Evolutionary conservation across 2,329 filamentous ascomycete species (phyloP), one percentile per base, ranked within the genome.

Genomic region (Cephalotrichum gorgonifer): DNA sequence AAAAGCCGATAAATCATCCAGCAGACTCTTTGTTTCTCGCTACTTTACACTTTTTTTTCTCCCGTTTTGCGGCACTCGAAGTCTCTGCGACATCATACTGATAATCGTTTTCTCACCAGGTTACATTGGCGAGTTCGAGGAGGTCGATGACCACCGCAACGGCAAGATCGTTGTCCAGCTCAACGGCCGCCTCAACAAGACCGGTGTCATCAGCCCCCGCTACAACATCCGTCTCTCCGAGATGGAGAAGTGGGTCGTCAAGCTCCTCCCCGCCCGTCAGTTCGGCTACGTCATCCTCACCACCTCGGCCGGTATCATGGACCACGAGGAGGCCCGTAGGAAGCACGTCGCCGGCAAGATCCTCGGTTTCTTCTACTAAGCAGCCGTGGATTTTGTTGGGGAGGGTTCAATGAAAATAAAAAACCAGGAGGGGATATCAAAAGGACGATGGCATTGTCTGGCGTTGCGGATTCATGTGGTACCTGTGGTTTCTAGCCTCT

Each of bases 131-230:
- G 91, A 97, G 77, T 98, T 97, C 73, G 93, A 98, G 81, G 89
- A 97, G 77, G 86, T 98, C 61, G 93, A 98, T 64, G 90, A 98
- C 79, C 93, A 98, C 85, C 89, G 93, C 72, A 93, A 90, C 67
- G 93, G 93, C 82, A 98, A 98, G 86, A 95, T 98, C 58, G 89
- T 98, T 64, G 93, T 98, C 67, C 93, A 98, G 83, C 86, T 98
- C 60, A 98, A 95, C 78, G 93, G 93, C 74, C 93, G 89, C 62
- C 82, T 96, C 73, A 96, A 96, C 87, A 96, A 97, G 85, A 88
- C 84, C 59, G 88, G 88, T 78, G 88, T 93, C 75, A 95, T 95
- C 80, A 88, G 81, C 60, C 88, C 89, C 68, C 85, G 89, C 72
- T 98, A 95, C 88, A 97, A 97, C 83, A 87, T 98, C 74, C 89